Evolutionary conservation across 331 rosid species (phyloP).

Genomic region (Acacia pycnantha): DNA sequence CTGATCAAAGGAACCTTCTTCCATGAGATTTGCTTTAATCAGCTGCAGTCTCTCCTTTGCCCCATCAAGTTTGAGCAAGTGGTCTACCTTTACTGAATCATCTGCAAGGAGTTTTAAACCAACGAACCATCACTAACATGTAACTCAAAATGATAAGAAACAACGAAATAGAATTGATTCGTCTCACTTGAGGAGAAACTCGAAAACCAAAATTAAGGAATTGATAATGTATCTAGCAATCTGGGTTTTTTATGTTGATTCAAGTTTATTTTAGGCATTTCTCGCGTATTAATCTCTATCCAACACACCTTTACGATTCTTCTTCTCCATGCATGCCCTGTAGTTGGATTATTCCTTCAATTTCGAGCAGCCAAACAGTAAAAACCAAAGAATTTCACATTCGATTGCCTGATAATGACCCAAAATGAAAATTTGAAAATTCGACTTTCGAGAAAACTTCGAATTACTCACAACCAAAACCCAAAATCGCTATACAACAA

Average conservation of each 20-base stretch:
- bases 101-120: slow-evolving; percentile 25
- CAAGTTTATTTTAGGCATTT: background rate
- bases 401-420: too few relatives aligned
- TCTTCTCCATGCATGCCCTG: background rate
- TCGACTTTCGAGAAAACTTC: background rate
- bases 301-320: background rate
- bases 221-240: background rate
- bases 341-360: background rate
- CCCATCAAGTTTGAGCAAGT: slow-evolving; percentile 59
- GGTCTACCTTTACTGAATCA: slow-evolving; percentile 49
- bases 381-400: background rate
- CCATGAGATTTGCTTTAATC: slow-evolving; percentile 54
- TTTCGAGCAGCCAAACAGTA: background rate
- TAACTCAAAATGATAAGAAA: background rate
- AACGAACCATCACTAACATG: background rate
- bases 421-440: background rate
- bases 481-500: background rate
- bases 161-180: background rate
- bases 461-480: background rate
- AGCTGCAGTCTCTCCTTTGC: slow-evolving; percentile 69
- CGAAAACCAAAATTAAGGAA: background rate
- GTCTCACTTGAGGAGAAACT: background rate
- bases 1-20: slow-evolving; percentile 69
- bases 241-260: background rate
- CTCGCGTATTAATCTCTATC: background rate